A percentile compares a stretch with the other conserved stretches of the same genome.
These are phyloP conservation scores for Sugiyamaella smithiae DNA, from an alignment of 805 yeast genomes.

Conservation along the genomic window DNA sequence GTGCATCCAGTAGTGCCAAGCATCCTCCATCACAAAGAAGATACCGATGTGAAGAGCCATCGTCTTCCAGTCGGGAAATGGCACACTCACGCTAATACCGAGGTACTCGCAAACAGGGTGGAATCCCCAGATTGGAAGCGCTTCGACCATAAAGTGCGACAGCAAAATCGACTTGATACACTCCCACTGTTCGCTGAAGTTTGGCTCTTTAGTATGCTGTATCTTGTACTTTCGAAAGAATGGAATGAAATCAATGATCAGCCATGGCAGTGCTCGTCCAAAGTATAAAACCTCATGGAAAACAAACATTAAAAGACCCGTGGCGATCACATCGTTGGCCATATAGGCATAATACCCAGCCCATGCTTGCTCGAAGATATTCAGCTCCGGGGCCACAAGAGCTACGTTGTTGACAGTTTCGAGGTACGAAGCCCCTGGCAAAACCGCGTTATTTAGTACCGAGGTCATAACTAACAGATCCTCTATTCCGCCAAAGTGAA, in stretches of 20 bases:
- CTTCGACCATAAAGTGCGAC: conserved; percentile 90
- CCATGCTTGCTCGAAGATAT: conserved; percentile 70
- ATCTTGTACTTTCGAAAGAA: conserved; percentile 84
- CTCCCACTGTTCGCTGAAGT: conserved; percentile 84
- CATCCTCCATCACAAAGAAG: conserved; percentile 84
- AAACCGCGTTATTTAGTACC: conserved; percentile 14
- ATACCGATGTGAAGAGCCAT: conserved; percentile 65
- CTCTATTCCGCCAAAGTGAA: too few species aligned
- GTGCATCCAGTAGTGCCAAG: conserved; percentile 97
- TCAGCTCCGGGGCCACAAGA: conserved; percentile 23
- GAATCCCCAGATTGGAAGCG: conserved; percentile 95
- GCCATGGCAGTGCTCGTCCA: conserved; percentile 92
- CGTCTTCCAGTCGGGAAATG: conserved; percentile 69
- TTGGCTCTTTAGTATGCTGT: conserved; percentile 81
- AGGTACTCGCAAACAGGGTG: conserved; percentile 84
- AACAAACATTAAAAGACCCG: conserved; percentile 79
- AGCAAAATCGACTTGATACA: conserved; percentile 81
- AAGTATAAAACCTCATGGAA: conserved; percentile 89
- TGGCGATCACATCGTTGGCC: conserved; percentile 85
- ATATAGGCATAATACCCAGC: conserved; percentile 83
- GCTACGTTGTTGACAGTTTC: conserved; percentile 8
- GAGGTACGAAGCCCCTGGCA: conserved; percentile 5
- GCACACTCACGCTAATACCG: conserved; percentile 75
- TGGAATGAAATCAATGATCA: conserved; percentile 78
- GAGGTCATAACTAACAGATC: conserved; percentile 9